Evolutionary conservation across 106 monocot species (phyloP), one percentile per base, ranked within the genome.

Genomic region (Dendrobium catenatum): DNA sequence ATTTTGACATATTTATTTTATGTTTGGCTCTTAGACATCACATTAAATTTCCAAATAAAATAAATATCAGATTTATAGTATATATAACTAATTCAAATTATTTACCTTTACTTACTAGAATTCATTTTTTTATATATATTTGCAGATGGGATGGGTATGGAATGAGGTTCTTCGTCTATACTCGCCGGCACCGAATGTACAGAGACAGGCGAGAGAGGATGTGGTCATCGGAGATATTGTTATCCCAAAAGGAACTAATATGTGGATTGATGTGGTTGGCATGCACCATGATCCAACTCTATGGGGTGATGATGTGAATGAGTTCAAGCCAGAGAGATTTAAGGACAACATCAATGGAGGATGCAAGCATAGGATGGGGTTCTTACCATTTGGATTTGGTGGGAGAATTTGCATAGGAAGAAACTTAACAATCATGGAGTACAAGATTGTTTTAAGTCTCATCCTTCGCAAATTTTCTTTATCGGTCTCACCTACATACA

Each of bases 251-350:
- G 91, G 96, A 9, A 96, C 93, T 26, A 94, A 91, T 84, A 85
- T 94, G 84, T 94, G 93, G 93, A 48, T 93, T 37, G 93, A 91
- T 56, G 77, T 82, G 6, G 86, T 93, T 3, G 89, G 79, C 0
- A 87, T 96, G 91, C 96, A 96, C 83, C 96, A 90, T 47, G 96
- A 96, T 41, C 56, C 42, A 1, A 61, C 15, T 0, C 83, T 96
- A 4, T 96, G 96, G 96, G 93, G 96, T 20, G 85, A 82, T 15
- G 96, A 94, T 40, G 93, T 78, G 59, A 24, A 87, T 64, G 85
- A 92, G 78, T 96, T 96, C 88, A 80, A 61, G 16, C 96, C 96
- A 33, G 90, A 92, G 86, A 79, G 96, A 81, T 96, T 96, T 85
- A 44, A 67, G 37, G 87, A 85, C 2, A 68, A 61, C 27, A 4